phyloP scores from a whole-genome alignment of 208 protist species.

The Leishmania turanica region DNA sequence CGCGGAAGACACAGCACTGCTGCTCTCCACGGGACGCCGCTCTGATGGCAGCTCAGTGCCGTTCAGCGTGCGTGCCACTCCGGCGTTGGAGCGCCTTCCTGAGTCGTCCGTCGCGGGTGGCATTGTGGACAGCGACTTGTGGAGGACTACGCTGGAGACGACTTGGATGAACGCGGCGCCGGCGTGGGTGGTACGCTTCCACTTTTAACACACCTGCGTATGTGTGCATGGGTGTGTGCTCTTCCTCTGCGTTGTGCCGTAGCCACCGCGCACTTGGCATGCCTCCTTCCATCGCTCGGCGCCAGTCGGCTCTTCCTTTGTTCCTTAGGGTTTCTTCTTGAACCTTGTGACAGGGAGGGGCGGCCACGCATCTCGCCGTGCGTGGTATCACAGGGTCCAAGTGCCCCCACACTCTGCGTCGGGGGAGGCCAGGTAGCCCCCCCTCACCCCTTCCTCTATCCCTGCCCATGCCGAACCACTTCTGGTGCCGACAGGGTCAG shows the following conservation, averaged over 20 bases:
- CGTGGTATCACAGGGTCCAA: no score
- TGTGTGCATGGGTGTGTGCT: not conserved
- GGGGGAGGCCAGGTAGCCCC: no score
- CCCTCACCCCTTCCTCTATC: no score
- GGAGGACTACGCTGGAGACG: constrained; percentile 44
- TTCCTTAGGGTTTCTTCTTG: not conserved
- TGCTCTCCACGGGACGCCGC: constrained; percentile 26
- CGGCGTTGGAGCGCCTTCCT: constrained; percentile 3
- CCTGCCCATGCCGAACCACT: no score
- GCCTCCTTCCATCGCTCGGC: not conserved
- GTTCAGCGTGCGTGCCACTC: constrained; percentile 14
- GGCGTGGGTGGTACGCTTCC: constrained; percentile 63
- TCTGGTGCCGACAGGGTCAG: no score
- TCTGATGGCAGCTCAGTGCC: constrained; percentile 18
- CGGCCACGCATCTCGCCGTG: no score
- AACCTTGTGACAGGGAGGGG: no score
- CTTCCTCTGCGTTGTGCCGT: not conserved
- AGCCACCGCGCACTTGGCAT: not conserved
- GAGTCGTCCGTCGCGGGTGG: not conserved
- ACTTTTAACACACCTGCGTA: constrained; percentile 20
- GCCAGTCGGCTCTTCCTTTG: not conserved
- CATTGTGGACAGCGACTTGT: constrained; percentile 27
- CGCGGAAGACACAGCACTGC: constrained; percentile 21
- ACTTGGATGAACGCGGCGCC: constrained; percentile 76
- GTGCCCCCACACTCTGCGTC: no score